Conservation (phyloP, 2,329 filamentous ascomycete genomes). For the Colletotrichum tanaceti region DNA sequence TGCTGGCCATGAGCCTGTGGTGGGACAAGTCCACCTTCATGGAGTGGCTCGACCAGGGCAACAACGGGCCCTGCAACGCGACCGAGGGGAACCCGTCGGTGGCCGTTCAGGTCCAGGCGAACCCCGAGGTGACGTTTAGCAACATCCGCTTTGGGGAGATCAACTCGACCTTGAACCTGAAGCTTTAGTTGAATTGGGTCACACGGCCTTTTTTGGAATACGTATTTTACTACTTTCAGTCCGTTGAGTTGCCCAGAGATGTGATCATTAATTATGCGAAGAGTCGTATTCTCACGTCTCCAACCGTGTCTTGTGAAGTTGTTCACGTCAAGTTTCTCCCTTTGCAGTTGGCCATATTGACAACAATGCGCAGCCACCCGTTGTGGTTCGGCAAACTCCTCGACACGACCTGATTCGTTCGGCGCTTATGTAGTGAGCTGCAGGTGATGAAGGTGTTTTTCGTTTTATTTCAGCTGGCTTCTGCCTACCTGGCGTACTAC, state of each 20-base stretch:
- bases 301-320: neutral
- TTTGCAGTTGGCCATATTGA: too few species aligned
- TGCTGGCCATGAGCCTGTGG: slow-evolving; percentile 66
- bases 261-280: fast-evolving
- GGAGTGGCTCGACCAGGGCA: slow-evolving; percentile 66
- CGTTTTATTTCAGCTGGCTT: too few species aligned
- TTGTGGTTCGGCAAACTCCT: too few species aligned
- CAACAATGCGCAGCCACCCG: too few species aligned
- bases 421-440: too few species aligned
- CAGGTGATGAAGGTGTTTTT: too few species aligned
- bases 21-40: slow-evolving; percentile 64
- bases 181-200: neutral
- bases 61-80: slow-evolving; percentile 64
- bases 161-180: slow-evolving; percentile 49
- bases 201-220: neutral
- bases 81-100: slow-evolving; percentile 64
- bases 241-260: fast-evolving
- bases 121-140: slow-evolving; percentile 64
- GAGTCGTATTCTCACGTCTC: neutral
- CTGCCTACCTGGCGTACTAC: too few species aligned
- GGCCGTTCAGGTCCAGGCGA: slow-evolving; percentile 57
- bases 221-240: neutral
- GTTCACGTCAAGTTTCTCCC: too few species aligned
- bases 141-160: slow-evolving; percentile 69
- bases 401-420: too few species aligned